These are phyloP conservation scores for Neoascochyta sp. DNA, from an alignment of 2,329 filamentous ascomycete species.

Conservation along the genomic window DNA sequence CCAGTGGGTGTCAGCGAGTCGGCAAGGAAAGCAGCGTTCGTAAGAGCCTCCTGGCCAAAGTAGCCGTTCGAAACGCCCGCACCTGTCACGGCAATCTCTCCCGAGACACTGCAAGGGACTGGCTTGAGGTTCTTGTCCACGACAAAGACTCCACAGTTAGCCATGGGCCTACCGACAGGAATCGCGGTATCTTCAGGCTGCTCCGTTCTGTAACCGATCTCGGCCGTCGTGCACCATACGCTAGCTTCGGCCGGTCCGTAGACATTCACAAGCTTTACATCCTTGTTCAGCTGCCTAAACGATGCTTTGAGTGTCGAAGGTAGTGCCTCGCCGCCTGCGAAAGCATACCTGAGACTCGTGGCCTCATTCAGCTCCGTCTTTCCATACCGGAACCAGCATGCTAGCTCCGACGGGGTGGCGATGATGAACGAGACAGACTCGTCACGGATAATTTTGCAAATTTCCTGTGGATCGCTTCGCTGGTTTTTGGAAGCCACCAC, in stretches of 20 bases:
- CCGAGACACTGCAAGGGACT: constrained; percentile 41
- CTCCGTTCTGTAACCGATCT: background rate
- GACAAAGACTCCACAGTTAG: constrained; percentile 30
- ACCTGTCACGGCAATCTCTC: constrained; percentile 42
- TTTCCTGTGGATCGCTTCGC: constrained; percentile 34
- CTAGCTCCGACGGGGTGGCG: constrained; percentile 45
- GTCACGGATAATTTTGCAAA: constrained; percentile 38
- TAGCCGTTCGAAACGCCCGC: constrained; percentile 35
- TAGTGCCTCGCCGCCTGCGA: constrained; percentile 19
- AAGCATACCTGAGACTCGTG: constrained; percentile 29
- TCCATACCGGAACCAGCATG: constrained; percentile 19
- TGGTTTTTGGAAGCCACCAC: constrained; percentile 29
- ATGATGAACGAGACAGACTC: constrained; percentile 39
- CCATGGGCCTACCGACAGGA: background rate
- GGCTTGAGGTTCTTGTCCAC: constrained; percentile 38
- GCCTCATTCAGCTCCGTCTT: constrained; percentile 11
- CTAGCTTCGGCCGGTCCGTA: constrained; percentile 19
- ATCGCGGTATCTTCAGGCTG: background rate
- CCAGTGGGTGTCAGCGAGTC: constrained; percentile 1
- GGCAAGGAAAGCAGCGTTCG: constrained; percentile 10
- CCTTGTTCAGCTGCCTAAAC: constrained; percentile 3
- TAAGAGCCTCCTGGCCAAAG: constrained; percentile 15
- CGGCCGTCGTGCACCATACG: background rate
- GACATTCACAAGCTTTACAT: constrained; percentile 7
- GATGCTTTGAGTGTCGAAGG: background rate